Evolutionary conservation across 257 asterid species (phyloP).

Genomic region (Jacaranda copaia): DNA sequence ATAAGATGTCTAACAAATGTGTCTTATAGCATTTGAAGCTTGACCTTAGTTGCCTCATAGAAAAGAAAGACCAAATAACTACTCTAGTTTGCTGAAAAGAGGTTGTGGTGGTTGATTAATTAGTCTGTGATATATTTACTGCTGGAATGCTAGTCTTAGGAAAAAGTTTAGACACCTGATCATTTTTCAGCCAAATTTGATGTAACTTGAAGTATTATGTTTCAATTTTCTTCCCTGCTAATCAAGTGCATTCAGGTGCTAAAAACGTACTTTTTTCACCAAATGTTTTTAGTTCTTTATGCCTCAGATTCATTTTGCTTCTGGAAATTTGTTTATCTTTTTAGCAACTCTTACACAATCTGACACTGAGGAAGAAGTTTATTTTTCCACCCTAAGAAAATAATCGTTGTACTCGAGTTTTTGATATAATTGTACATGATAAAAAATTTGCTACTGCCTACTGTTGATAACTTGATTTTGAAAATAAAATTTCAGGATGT

Average conservation of each 20-base stretch:
- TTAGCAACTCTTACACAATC: conserved; percentile 18
- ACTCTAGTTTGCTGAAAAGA: background rate
- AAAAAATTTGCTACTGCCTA: background rate
- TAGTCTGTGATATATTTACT: conserved; percentile 6
- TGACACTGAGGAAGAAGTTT: conserved; percentile 12
- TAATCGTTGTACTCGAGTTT: conserved; percentile 12
- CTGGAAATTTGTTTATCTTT: conserved; percentile 6
- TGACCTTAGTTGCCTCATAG: background rate
- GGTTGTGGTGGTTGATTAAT: conserved; percentile 15
- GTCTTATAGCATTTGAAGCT: conserved; percentile 25
- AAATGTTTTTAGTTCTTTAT: conserved; percentile 10
- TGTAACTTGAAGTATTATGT: conserved; percentile 7
- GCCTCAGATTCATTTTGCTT: conserved; percentile 24
- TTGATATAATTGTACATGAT: conserved; percentile 12
- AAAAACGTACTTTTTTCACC: conserved; percentile 4
- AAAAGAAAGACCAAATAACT: background rate
- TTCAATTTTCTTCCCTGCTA: conserved; percentile 13
- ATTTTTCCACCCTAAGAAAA: background rate
- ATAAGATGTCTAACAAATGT: background rate
- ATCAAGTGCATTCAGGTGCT: conserved; percentile 5
- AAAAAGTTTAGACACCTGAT: conserved; percentile 6
- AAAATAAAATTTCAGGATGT: conserved; percentile 68
- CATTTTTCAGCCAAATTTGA: conserved; percentile 25
- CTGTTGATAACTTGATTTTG: conserved; percentile 43
- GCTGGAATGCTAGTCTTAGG: conserved; percentile 5